Evolutionary conservation across 164 flowering plant genomes (phyloP), one percentile per base, ranked within the genome.

Genomic region (Dillenia suffruticosa): DNA sequence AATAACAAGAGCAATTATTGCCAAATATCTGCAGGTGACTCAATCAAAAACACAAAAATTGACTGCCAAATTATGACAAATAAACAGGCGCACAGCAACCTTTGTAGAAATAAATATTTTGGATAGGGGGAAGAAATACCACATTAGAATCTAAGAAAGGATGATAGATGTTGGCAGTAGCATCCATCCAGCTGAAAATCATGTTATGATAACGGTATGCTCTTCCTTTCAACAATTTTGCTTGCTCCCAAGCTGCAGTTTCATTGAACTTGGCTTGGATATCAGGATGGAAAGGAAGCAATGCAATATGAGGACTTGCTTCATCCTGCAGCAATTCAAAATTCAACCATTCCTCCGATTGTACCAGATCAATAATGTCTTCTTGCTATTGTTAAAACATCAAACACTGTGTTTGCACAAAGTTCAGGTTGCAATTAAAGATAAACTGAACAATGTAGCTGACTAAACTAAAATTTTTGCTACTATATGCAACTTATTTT

Each of bases 261-360:
- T 78, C 88, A 58, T 92, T 92, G 51, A 95, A 92, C 77, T 82
- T 92, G 64, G 96, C 94, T 53, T 94, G 84, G 19, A 83, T 47
- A 54, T 87, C 84, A 58, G 96, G 97, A 80, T 77, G 96, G 80
- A 95, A 69, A 44, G 97, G 97, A 70, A 95, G 94, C 70, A 95
- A 65, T 43, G 99, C 96, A 68, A 95, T 88, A 10, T 95, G 99
- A 40, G 97, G 94, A 79, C 92, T 88, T 47, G 97, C 65, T 59
- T 91, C 90, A 73, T 95, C 99, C 70, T 89, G 83, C 22, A 76
- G 85, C 71, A 85, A 72, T 80, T 86, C 96, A 74, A 78, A 89
- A 0, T 88, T 79, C 97, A 97, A 95, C 99, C 99, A 95, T 60
- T 95, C 97, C 10, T 95, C 94, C 97, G 97, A 95, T 61, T 96